These are phyloP conservation scores for Penicillium manginii DNA, from an alignment of 495 filamentous ascomycete species.

Conservation along the genomic window DNA sequence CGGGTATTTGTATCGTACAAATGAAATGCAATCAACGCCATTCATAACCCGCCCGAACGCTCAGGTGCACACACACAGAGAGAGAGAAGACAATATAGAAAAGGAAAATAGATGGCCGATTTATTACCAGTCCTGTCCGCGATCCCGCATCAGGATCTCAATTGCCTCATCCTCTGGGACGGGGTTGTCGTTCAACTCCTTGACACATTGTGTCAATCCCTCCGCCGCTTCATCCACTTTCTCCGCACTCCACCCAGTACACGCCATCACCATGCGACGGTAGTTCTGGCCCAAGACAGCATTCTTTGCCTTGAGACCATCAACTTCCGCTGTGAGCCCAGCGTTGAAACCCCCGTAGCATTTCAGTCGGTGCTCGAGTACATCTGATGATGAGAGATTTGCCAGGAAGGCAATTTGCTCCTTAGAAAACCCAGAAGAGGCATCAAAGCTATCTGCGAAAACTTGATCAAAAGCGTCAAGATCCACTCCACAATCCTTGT, in stretches of 20 bases:
- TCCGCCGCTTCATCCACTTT: constrained; percentile 53
- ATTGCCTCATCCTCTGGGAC: constrained; percentile 52
- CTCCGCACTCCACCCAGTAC: constrained; percentile 49
- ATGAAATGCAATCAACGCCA: constrained; percentile 25
- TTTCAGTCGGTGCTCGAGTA: constrained; percentile 32
- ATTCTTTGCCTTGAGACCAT: constrained; percentile 47
- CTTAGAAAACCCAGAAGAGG: constrained; percentile 41
- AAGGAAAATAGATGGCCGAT: constrained; percentile 1
- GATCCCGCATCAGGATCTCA: constrained; percentile 53
- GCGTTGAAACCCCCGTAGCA: constrained; percentile 42
- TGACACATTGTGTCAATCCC: constrained; percentile 50
- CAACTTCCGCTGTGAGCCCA: constrained; percentile 42
- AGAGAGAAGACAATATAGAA: constrained; percentile 7
- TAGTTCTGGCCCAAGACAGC: constrained; percentile 51
- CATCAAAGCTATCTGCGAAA: constrained; percentile 42
- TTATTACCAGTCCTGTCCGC: constrained; percentile 51
- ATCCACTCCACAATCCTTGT: constrained; percentile 54
- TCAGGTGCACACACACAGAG: constrained; percentile 7
- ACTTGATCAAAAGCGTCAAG: constrained; percentile 37
- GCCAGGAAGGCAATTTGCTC: constrained; percentile 41
- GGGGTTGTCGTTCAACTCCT: constrained; percentile 53
- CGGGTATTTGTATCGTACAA: constrained; percentile 34
- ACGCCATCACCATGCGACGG: constrained; percentile 54
- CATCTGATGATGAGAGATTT: constrained; percentile 32
- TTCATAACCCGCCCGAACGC: constrained; percentile 25